Conservation (phyloP, 2,329 filamentous ascomycete genomes). For the Chrysosporium keratinophilum region DNA sequence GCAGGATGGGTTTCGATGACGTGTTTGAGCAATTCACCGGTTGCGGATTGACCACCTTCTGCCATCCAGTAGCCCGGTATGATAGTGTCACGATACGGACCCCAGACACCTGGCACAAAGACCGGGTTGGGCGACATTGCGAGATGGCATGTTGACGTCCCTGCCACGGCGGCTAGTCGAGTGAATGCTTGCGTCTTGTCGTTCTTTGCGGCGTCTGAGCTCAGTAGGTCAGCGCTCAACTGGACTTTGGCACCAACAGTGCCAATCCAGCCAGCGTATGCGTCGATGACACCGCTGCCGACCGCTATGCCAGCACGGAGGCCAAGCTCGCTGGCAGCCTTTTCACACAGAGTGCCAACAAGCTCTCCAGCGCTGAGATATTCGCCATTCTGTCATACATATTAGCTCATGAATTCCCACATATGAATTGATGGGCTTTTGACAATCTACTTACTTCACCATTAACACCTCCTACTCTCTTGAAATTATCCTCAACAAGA, state of each 20-base stretch:
- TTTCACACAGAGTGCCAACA: conserved; percentile 73
- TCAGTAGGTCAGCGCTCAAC: conserved; percentile 56
- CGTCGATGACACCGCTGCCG: conserved; percentile 93
- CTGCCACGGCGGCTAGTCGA: conserved; percentile 83
- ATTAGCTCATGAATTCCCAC: background rate
- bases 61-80: conserved; percentile 93
- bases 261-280: conserved; percentile 96
- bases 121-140: conserved; percentile 90
- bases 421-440: background rate
- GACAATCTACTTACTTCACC: conserved; percentile 62
- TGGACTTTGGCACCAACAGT: conserved; percentile 96
- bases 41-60: conserved; percentile 92
- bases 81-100: conserved; percentile 88
- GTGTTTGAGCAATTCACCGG: conserved; percentile 86
- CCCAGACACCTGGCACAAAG: conserved; percentile 94
- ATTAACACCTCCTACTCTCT: conserved; percentile 86
- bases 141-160: conserved; percentile 93
- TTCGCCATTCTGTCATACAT: conserved; percentile 62
- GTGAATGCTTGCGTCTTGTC: conserved; percentile 89
- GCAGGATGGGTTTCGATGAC: conserved; percentile 92
- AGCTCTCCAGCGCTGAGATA: conserved; percentile 88
- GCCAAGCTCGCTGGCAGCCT: conserved; percentile 72
- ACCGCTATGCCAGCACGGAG: conserved; percentile 80
- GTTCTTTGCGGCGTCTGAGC: conserved; percentile 59
- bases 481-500: conserved; percentile 74